phyloP scores from a whole-genome alignment of 2,329 filamentous ascomycete species.

The Eutypa lata region DNA sequence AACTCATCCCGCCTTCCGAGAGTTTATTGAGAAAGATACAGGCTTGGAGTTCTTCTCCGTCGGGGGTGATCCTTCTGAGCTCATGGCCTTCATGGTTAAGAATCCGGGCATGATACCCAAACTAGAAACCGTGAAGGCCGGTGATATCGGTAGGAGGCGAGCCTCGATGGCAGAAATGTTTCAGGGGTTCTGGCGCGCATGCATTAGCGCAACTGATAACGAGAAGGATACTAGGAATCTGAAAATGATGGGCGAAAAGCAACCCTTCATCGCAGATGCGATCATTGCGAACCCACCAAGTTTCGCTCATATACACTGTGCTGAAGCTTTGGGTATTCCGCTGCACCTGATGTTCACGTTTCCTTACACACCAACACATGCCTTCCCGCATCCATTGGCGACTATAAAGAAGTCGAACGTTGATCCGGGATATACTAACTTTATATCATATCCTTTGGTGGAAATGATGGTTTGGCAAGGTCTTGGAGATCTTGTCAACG shows the following conservation, averaged over 20 bases:
- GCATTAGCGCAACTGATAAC: slow-evolving; percentile 70
- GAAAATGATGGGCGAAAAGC: slow-evolving; percentile 61
- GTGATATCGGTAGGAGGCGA: slow-evolving; percentile 67
- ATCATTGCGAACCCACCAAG: slow-evolving; percentile 82
- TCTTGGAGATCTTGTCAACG: slow-evolving; percentile 73
- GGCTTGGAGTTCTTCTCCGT: slow-evolving; percentile 79
- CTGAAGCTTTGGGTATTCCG: slow-evolving; percentile 73
- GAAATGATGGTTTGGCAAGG: slow-evolving; percentile 93
- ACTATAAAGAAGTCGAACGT: slow-evolving; percentile 72
- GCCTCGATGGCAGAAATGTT: slow-evolving; percentile 79
- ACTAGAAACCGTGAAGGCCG: slow-evolving; percentile 67
- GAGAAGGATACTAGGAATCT: slow-evolving; percentile 58
- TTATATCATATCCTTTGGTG: slow-evolving; percentile 75
- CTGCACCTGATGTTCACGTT: slow-evolving; percentile 88
- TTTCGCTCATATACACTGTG: slow-evolving; percentile 77
- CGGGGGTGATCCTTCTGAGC: slow-evolving; percentile 73
- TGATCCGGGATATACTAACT: slow-evolving; percentile 71
- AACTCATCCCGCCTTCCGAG: slow-evolving; percentile 73
- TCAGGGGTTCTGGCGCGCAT: slow-evolving; percentile 77
- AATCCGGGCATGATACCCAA: slow-evolving; percentile 76
- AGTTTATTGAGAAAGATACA: slow-evolving; percentile 70
- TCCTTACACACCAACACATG: slow-evolving; percentile 71
- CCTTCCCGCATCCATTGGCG: slow-evolving; percentile 75
- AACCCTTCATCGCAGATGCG: slow-evolving; percentile 68
- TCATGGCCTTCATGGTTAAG: slow-evolving; percentile 89